A percentile compares a stretch with the other conserved stretches of the same genome.
Evolutionary conservation across 2,329 filamentous ascomycete genomes (phyloP).

Genomic region (Didymella pomorum): DNA sequence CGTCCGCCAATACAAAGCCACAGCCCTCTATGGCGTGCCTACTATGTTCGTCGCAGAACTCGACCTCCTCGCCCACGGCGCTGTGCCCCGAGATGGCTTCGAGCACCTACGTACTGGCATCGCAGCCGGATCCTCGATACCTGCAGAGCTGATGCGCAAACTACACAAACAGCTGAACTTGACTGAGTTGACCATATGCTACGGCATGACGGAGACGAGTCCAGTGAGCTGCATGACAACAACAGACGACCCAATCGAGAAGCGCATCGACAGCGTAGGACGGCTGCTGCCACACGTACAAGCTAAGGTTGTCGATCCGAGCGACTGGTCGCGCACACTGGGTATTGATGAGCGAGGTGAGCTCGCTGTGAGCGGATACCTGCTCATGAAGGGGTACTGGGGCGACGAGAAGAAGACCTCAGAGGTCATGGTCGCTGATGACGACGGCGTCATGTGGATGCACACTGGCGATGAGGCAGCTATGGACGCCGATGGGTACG

Average conservation of each 20-base stretch:
- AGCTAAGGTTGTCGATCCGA: conserved; percentile 77
- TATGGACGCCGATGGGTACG: conserved; percentile 84
- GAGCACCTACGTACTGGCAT: conserved; percentile 84
- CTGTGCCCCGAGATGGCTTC: conserved; percentile 60
- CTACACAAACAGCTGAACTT: conserved; percentile 79
- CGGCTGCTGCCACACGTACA: conserved; percentile 81
- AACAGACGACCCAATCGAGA: conserved; percentile 75
- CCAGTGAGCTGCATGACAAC: conserved; percentile 81
- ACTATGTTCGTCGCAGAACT: conserved; percentile 96
- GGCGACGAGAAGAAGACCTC: conserved; percentile 73
- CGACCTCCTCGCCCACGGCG: conserved; percentile 71
- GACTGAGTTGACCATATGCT: conserved; percentile 87
- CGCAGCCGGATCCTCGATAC: conserved; percentile 85
- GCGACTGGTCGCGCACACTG: conserved; percentile 66
- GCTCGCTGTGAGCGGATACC: conserved; percentile 82
- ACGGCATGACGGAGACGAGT: conserved; percentile 93
- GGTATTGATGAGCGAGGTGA: conserved; percentile 76
- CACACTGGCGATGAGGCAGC: conserved; percentile 87
- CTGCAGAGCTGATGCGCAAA: conserved; percentile 78
- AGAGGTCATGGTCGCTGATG: conserved; percentile 69
- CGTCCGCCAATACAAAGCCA: conserved; percentile 69
- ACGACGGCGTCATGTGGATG: conserved; percentile 77
- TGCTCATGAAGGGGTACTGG: conserved; percentile 93
- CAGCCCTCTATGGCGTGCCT: conserved; percentile 84
- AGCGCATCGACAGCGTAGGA: conserved; percentile 79